Evolutionary conservation across 169 alveolate genomes (phyloP), one percentile per base, ranked within the genome.

Genomic region (Toxoplasma gondii): DNA sequence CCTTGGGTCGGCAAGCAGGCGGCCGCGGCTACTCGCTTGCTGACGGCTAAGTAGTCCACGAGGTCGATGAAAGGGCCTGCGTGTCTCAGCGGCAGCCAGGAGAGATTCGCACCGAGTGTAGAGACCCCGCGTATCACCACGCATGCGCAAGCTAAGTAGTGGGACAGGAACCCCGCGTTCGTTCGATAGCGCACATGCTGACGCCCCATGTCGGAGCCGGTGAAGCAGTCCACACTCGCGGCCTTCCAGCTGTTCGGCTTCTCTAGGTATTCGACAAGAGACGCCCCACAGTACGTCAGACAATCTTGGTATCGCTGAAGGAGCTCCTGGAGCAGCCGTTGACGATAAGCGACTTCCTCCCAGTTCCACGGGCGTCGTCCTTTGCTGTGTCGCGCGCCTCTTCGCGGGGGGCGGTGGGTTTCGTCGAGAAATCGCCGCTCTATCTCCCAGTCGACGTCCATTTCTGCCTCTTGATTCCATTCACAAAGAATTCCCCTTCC

Each of bases 201-300:
- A 41, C 78, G 39, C 34, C 88, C 41, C 5, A 64, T 39, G 41
- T 92, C 95, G 27, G 92, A 34, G 24, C 80, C 93, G 58, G 93
- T 49, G 53, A 93, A 93, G 70, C 95, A 93, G 81, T 93, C 95
- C 24, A 93, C 92, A 24, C 87, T 74, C 17, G 95, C 88, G 31
- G 95, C 81, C n/a, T 86, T 41, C 93, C 95, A 86, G 83, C 74
- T 78, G 74, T 87, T 74, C 44, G 74, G 88, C n/a, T 74, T 86
- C 74, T 93, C 93, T 69, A 93, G 29, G 38, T 69, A 38, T 12
- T 87, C 93, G n/a, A 87, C 67, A 16, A 87, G 81, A 0, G 95
- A 93, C 9, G 95, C 90, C 34, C 93, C 78, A 29, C 91, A 67
- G 91, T 67, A 93, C 31, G 90, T 41, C 1, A 87, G 16, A 64